Evolutionary conservation across 371 early-diverging fungal genomes (phyloP).

Genomic region (Synchytrium microbalum): DNA sequence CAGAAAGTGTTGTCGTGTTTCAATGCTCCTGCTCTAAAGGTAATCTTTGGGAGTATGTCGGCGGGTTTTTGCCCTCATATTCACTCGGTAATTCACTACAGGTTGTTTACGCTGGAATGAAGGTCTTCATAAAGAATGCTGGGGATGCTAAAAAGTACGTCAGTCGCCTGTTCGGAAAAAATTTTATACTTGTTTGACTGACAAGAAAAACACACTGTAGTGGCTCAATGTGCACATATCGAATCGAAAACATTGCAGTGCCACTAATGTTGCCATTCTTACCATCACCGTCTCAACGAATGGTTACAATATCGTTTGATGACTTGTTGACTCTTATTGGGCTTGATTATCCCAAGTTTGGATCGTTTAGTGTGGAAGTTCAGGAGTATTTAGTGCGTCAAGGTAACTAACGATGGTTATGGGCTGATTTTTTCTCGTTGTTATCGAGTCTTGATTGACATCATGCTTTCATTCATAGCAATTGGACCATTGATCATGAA

Average conservation of each 20-base stretch:
- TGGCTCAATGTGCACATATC: not conserved
- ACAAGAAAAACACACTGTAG: slow-evolving; percentile 17
- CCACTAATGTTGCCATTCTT: not conserved
- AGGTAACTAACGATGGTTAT: slow-evolving; percentile 27
- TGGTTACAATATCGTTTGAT: slow-evolving; percentile 14
- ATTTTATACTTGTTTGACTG: not conserved
- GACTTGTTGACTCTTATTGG: slow-evolving; percentile 53
- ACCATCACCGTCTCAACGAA: not conserved
- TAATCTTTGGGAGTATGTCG: not conserved
- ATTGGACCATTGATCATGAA: slow-evolving; percentile 56
- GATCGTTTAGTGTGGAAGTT: slow-evolving; percentile 31
- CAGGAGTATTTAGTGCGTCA: slow-evolving; percentile 22
- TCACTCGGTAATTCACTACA: slow-evolving; percentile 11
- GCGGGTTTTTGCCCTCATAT: not conserved
- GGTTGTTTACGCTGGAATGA: slow-evolving; percentile 84
- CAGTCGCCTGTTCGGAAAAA: not conserved
- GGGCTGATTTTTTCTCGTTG: slow-evolving; percentile 10
- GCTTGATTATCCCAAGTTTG: slow-evolving; percentile 50
- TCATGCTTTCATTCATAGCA: slow-evolving; percentile 13
- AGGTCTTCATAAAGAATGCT: slow-evolving; percentile 61
- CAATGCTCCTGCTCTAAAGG: slow-evolving; percentile 52
- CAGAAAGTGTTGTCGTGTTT: slow-evolving; percentile 47
- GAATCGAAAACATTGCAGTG: not conserved
- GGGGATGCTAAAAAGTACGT: slow-evolving; percentile 8
- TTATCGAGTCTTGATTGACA: not conserved